Evolutionary conservation across 1,284 basidiomycete species (phyloP), one percentile per base, ranked within the genome.

Genomic region (Entoloma clypeatum): DNA sequence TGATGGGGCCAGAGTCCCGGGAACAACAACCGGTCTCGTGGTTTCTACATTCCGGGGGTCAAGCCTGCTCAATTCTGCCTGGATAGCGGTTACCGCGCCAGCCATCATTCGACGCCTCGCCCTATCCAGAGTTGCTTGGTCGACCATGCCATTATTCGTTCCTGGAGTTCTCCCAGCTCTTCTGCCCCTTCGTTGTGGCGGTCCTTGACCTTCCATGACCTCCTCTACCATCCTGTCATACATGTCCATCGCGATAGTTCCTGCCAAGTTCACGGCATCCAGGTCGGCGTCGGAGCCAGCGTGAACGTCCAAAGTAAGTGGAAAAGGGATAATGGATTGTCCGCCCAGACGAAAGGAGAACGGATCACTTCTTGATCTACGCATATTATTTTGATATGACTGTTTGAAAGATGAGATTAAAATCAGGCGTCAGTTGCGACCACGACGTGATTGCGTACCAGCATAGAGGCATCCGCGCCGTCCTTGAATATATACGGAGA

Each of bases 401-500:
- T 37, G 17, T 6, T 9, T 9, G n/a, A 23, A 4, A 11, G 10
- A 3, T 26, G n/a, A 24, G 31, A 31, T n/a, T 17, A 21, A 7
- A 3, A 11, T n/a, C 14, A 11, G 3, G 13, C n/a, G 9, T 3
- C 31, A 8, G 7, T 28, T 8, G 23, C 3, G 5, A 19, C 16
- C 16, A 18, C 11, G 23, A 19, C 37, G 10, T n/a, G 19, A 14
- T 41, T 3, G 58, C 64, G 11, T 45, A 71, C 69, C 42, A 58
- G 65, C 71, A 82, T 77, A 43, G 69, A 74, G 21, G 65, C 60
- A 17, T 75, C 72, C 14, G 72, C 71, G 3, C 81, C 81, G 24
- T 74, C 60, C 17, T 57, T 51, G 51, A 85, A 83, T 1, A 73
- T 51, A 50, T 77, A 68, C 0, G 67, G 64, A 3, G 81, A 75